Conservation (phyloP, 345 rosid genomes). For the Aethionema arabicum region DNA sequence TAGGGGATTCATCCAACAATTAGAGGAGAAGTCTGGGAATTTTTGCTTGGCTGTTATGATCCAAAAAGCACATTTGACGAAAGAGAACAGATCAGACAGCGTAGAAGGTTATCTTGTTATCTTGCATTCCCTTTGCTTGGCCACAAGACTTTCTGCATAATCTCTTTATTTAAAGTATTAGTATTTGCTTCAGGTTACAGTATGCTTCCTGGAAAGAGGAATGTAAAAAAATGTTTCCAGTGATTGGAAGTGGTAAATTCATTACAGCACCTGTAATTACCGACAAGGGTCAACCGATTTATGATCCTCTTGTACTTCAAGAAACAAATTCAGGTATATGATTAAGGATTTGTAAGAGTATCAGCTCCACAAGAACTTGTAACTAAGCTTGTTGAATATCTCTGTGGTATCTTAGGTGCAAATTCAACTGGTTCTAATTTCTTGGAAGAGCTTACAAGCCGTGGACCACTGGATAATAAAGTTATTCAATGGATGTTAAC, state of each 20-base stretch:
- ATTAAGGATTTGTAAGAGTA: constrained; percentile 19
- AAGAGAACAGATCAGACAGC: constrained; percentile 70
- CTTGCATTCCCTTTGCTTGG: too few species aligned
- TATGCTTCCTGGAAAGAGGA: constrained; percentile 82
- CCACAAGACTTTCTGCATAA: too few species aligned
- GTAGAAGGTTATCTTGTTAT: constrained; percentile 70
- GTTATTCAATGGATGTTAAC: constrained; percentile 86
- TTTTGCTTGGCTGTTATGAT: constrained; percentile 91
- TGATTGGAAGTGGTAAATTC: constrained; percentile 82
- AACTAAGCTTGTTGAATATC: constrained; percentile 4
- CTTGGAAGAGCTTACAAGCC: constrained; percentile 49
- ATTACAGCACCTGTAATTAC: constrained; percentile 92
- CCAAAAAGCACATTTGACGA: constrained; percentile 87
- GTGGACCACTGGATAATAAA: constrained; percentile 70
- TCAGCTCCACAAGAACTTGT: constrained; percentile 15
- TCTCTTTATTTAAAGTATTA: neutral
- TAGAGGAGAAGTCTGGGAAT: constrained; percentile 99
- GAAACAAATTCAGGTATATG: constrained; percentile 58
- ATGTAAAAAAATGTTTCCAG: constrained; percentile 69
- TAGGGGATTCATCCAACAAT: constrained; percentile 97
- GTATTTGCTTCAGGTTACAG: constrained; percentile 51
- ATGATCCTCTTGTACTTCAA: constrained; percentile 71
- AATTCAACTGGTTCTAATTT: constrained; percentile 43
- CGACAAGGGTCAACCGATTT: constrained; percentile 75
- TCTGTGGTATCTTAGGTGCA: constrained; percentile 16